Evolutionary conservation across 2,329 filamentous ascomycete species (phyloP).

Genomic region (Apiospora arundinis): DNA sequence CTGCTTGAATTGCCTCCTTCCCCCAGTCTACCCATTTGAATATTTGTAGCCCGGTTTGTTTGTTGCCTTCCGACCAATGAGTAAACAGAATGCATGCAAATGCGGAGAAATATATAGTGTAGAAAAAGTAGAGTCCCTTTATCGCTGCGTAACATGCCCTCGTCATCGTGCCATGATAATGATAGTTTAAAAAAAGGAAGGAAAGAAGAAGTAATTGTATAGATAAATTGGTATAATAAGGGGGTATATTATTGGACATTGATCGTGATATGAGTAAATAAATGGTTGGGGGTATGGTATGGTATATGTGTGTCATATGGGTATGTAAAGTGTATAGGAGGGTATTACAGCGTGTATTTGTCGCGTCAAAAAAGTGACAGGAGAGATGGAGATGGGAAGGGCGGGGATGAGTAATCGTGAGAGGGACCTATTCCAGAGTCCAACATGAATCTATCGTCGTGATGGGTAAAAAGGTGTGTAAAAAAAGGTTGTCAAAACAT

Average conservation of each 20-base stretch:
- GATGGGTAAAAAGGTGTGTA: neutral
- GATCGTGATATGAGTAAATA: constrained; percentile 2
- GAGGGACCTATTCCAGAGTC: neutral
- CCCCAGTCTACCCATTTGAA: constrained; percentile 3
- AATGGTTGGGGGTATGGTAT: neutral
- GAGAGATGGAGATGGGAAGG: neutral
- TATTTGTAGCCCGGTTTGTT: neutral
- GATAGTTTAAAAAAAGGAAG: neutral
- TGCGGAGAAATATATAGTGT: neutral
- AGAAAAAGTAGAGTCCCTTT: neutral
- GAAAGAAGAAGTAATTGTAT: neutral
- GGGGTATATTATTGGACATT: neutral
- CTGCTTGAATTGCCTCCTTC: neutral
- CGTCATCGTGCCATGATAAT: neutral
- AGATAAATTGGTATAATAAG: neutral
- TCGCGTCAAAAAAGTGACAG: neutral
- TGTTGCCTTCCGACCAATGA: neutral
- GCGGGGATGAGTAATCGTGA: neutral
- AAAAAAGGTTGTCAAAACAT: constrained; percentile 12
- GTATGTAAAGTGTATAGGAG: neutral
- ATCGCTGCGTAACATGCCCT: neutral
- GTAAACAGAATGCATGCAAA: neutral
- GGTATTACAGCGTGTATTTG: constrained; percentile 18
- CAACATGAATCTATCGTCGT: constrained; percentile 8
- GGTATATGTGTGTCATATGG: neutral